A percentile compares a stretch with the other conserved stretches of the same genome.
phyloP scores from a whole-genome alignment of 768 basidiomycete species.

The Kwoniella pini region DNA sequence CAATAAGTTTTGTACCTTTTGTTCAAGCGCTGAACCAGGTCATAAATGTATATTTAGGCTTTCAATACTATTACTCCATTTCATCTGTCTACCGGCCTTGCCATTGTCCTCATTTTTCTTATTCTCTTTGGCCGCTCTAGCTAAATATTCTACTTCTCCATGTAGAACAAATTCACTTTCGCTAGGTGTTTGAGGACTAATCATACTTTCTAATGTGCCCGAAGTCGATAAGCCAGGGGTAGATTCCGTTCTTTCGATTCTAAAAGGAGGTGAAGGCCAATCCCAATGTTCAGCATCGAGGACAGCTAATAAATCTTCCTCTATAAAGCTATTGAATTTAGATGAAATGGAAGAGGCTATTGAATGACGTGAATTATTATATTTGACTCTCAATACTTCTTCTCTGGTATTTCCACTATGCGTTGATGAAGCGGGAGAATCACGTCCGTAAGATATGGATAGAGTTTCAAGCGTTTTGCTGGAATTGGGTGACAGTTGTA shows the following conservation, averaged over 20 bases:
- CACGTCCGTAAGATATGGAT: not conserved
- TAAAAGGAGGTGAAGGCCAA: constrained; percentile 18
- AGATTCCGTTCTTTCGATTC: not conserved
- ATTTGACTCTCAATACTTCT: not conserved
- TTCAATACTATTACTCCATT: not conserved
- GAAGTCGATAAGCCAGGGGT: constrained; percentile 15
- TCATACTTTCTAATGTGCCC: constrained; percentile 7
- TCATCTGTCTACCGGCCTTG: not conserved
- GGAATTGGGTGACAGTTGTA: not conserved
- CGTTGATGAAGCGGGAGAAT: not conserved
- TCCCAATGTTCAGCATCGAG: constrained; percentile 10
- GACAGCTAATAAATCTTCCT: constrained; percentile 8
- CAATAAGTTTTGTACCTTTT: no score
- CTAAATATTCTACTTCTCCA: constrained; percentile 12
- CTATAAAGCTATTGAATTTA: not conserved
- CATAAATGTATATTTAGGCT: constrained; percentile 12
- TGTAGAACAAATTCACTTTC: constrained; percentile 13
- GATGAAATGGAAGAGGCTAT: constrained; percentile 3
- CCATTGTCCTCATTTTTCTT: not conserved
- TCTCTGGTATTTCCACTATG: not conserved
- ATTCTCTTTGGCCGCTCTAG: not conserved
- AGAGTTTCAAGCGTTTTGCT: not conserved
- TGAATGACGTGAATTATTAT: constrained; percentile 1
- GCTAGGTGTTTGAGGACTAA: constrained; percentile 10
- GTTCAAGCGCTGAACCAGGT: no score